Percentiles rank a stretch among this genome's conserved stretches.
Conservation (phyloP, 225 moss, liverwort and hornwort genomes). For the Sphagnum contortum region DNA sequence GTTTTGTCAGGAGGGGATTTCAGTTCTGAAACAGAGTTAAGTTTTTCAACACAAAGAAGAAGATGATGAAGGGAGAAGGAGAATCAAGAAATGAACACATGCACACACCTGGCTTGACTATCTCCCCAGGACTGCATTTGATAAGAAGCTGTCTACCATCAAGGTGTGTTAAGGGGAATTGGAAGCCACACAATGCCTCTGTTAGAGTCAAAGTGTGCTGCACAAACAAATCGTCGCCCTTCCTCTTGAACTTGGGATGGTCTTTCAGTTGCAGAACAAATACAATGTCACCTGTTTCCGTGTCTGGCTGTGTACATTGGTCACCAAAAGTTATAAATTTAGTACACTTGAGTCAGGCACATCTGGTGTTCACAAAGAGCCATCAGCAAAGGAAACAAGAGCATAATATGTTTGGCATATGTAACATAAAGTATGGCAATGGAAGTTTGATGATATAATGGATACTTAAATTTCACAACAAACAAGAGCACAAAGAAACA, state of each 20-base stretch:
- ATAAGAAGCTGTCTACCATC: conserved; percentile 80
- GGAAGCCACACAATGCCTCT: conserved; percentile 83
- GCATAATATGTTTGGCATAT: too few species aligned
- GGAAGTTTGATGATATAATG: background rate
- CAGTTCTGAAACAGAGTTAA: background rate
- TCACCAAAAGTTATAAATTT: background rate
- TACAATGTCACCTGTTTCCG: conserved; percentile 76
- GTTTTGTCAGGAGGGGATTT: too few species aligned
- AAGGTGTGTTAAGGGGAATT: conserved; percentile 76
- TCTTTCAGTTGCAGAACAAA: conserved; percentile 89
- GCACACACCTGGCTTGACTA: conserved; percentile 71
- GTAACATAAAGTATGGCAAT: too few species aligned
- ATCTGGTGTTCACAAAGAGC: too few species aligned
- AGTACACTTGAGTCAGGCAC: too few species aligned
- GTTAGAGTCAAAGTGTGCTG: conserved; percentile 70
- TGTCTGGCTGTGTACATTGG: conserved; percentile 55
- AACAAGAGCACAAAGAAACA: background rate
- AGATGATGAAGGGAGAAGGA: background rate
- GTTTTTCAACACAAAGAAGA: background rate
- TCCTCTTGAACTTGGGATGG: conserved; percentile 85
- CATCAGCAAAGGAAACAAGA: too few species aligned
- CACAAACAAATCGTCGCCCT: conserved; percentile 74
- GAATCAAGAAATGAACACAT: background rate
- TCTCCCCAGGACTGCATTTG: conserved; percentile 70
- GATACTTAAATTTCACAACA: background rate